Percentiles rank a stretch among this genome's conserved stretches.
Evolutionary conservation across 371 early-diverging fungal species (phyloP).

Genomic region (Mucor saturninus): DNA sequence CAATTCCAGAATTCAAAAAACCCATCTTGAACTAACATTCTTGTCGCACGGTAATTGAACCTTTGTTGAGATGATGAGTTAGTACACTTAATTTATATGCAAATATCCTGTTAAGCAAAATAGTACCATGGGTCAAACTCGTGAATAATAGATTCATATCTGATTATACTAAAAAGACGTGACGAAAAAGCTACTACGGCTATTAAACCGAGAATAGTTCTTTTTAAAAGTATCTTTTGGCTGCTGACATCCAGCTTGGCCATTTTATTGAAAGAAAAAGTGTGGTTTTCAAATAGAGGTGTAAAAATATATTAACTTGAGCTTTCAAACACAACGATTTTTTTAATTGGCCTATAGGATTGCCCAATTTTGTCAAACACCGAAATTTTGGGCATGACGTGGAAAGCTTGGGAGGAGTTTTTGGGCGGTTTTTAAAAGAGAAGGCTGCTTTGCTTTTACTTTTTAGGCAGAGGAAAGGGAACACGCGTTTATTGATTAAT

Average conservation of each 20-base stretch:
- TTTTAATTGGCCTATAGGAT: neutral
- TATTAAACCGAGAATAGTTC: slow-evolving; percentile 84
- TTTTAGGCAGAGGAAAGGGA: too few relatives aligned
- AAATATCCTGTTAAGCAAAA: neutral
- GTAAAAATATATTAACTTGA: too few relatives aligned
- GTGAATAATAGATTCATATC: slow-evolving; percentile 97
- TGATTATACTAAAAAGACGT: slow-evolving; percentile 95
- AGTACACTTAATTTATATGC: neutral
- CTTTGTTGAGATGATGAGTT: slow-evolving; percentile 29
- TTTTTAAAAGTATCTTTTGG: slow-evolving; percentile 65
- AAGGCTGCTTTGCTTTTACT: too few relatives aligned
- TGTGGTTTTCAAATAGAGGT: too few relatives aligned
- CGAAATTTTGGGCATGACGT: neutral
- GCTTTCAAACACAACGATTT: neutral
- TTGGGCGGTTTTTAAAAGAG: too few relatives aligned
- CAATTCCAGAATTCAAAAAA: slow-evolving; percentile 98
- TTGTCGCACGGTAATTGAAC: slow-evolving; percentile 99
- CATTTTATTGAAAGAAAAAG: slow-evolving; percentile 26
- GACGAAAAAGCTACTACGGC: slow-evolving; percentile 88
- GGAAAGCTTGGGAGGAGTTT: neutral
- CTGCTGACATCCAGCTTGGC: slow-evolving; percentile 57
- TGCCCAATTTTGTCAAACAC: neutral
- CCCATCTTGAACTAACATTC: slow-evolving; percentile 93
- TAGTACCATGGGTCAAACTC: slow-evolving; percentile 98
- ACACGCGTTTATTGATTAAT: too few relatives aligned